Evolutionary conservation across 345 rosid species (phyloP), one percentile per base, ranked within the genome.

Genomic region (Isatis tinctoria): DNA sequence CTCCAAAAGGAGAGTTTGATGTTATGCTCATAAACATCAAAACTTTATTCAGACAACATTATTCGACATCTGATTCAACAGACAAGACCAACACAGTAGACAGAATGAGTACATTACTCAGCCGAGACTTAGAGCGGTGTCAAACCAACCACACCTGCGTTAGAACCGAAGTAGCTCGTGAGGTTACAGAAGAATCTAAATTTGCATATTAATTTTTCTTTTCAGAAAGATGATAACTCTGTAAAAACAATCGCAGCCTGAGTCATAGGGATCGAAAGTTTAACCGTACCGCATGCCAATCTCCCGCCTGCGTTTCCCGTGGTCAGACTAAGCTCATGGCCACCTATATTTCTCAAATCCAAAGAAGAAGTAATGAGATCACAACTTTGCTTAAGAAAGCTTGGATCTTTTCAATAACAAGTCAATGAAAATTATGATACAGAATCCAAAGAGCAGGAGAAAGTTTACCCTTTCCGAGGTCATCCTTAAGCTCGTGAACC

Each of bases 261-360:
- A 2, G 10, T 14, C 18, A 33, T 27, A 52, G 12, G 2, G 35
- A 56, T 10, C 0, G 10, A 30, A 65, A 45, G 12, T 20, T 64
- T 10, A 65, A 58, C 32, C 76, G 64, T 89, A 95, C 99, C 97
- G 76, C 99, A 95, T 18, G 99, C 99, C 85, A 95, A 81, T 84
- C 99, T 90, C 68, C 99, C 99, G 6, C 99, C 99, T 56, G 99
- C 99, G 68, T 95, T 95, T 52, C 99, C 99, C 20, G 99, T 95
- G 83, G 83, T 79, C 64, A 87, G 84, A 78, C 99, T 95, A 63
- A 95, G 97, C 81, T 95, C 99, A 78, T 91, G 97, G 61, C 99
- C 96, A 69, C 99, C 97, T 94, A 75, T 37, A 87, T 27, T 57
- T 49, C 63, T 73, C 40, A 28, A 70, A 76, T 43, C 62, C 63